These are phyloP conservation scores for Anastatica hierochuntica DNA, from an alignment of 345 rosid genomes.

Conservation along the genomic window DNA sequence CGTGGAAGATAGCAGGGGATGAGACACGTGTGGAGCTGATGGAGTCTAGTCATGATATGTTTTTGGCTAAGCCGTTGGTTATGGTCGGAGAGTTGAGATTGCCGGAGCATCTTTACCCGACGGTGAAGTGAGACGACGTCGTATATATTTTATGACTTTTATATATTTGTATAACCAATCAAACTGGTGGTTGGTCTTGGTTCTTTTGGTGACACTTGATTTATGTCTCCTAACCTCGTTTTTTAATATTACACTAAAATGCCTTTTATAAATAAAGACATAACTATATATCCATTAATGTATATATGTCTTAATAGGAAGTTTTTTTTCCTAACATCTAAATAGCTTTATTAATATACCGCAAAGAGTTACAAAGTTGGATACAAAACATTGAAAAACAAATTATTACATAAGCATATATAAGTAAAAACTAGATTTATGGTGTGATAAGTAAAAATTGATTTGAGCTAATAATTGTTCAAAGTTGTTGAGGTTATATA, in stretches of 20 bases:
- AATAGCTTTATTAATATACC: no score
- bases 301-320: no score
- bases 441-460: no score
- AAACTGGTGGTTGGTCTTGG: conserved; percentile 8
- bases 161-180: background rate
- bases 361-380: no score
- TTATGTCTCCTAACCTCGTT: conserved; percentile 12
- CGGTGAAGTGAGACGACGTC: conserved; percentile 11
- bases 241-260: background rate
- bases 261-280: no score
- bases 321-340: no score
- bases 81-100: conserved; percentile 28
- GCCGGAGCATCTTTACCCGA: conserved; percentile 32
- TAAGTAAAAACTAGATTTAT: no score
- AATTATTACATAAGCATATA: no score
- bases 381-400: no score
- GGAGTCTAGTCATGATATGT: conserved; percentile 28
- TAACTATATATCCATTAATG: no score
- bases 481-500: no score
- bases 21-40: conserved; percentile 21
- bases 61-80: conserved; percentile 30
- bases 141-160: conserved; percentile 4
- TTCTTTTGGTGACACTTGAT: conserved; percentile 10
- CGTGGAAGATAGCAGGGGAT: conserved; percentile 26
- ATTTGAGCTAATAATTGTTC: no score